phyloP scores from a whole-genome alignment of 768 basidiomycete genomes.

The Lentinula sp. region DNA sequence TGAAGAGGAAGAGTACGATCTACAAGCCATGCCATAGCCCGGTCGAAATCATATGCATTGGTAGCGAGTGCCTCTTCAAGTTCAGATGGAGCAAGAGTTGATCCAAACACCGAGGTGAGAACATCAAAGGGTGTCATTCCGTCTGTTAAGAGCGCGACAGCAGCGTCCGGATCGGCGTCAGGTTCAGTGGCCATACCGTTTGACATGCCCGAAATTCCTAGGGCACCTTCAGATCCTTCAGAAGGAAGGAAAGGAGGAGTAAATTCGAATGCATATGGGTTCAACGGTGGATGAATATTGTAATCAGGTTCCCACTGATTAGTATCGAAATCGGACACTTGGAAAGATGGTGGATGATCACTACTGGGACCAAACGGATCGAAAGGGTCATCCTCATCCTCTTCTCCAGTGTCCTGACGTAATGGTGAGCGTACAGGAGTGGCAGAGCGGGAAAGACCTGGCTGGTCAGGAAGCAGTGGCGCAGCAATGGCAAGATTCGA shows the following conservation, averaged over 20 bases:
- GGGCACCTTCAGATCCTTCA: background rate
- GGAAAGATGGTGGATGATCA: constrained; percentile 48
- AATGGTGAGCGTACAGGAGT: constrained; percentile 68
- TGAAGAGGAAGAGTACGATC: constrained; percentile 58
- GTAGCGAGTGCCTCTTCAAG: constrained; percentile 87
- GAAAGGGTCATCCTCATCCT: constrained; percentile 82
- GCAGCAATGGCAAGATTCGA: constrained; percentile 91
- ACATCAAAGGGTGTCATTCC: constrained; percentile 99
- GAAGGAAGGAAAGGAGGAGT: constrained; percentile 2
- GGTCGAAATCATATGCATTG: constrained; percentile 93
- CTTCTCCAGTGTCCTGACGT: constrained; percentile 45
- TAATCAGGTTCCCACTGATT: constrained; percentile 47
- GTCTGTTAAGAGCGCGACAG: constrained; percentile 65
- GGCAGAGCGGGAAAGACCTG: constrained; percentile 40
- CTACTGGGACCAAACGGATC: constrained; percentile 60
- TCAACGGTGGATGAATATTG: constrained; percentile 22
- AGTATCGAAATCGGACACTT: constrained; percentile 57
- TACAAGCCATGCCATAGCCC: constrained; percentile 91
- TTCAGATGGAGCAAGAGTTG: constrained; percentile 82
- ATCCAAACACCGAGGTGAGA: constrained; percentile 88
- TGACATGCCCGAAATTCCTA: constrained; percentile 10
- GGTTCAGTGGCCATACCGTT: constrained; percentile 18
- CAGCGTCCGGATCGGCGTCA: constrained; percentile 31
- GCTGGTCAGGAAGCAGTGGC: constrained; percentile 74
- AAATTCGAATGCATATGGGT: constrained; percentile 14